Evolutionary conservation across 805 yeast genomes (phyloP), one percentile per base, ranked within the genome.

Genomic region (Monosporozyma siamensis): DNA sequence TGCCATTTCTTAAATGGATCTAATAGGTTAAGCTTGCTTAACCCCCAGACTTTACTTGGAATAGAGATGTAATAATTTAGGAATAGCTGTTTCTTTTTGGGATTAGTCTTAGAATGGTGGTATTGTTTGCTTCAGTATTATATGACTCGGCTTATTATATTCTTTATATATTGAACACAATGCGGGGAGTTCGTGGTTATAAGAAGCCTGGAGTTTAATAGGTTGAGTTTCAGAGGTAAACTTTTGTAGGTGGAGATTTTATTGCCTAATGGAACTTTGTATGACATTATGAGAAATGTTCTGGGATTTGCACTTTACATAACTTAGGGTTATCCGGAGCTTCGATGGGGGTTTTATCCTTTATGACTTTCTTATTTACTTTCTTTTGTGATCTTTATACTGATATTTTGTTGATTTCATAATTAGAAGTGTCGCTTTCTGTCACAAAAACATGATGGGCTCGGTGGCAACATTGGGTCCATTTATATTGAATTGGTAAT

Each of bases 1-100:
- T 12, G 40, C 40, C 24, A n/a, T 29, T 34, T 8, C 14, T 38
- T 21, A 7, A 7, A 27, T 38, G 47, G 43, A 44, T 45, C 54
- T 55, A 48, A 59, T 59, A 59, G 59, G 48, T 36, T 46, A 50
- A 48, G 63, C 63, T 59, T 59, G 63, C 63, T 48, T 53, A 47
- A 44, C 45, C 56, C 61, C 60, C 61, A 48, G 20, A 23, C 18
- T 23, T 4, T 31, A 10, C 18, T 31, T 20, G 24, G 30, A 25
- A 12, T 9, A 24, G 9, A 21, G 24, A 40, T 22, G 9, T 20
- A 4, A 12, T 8, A 7, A 22, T 21, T 25, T 17, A 15, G 4
- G 20, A 24, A 26, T 17, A 15, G 32, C 6, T 15, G 4, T 32
- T 18, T 32, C 12, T 14, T 20, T 12, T 15, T 32, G 27, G n/a